These are phyloP conservation scores for Cryptococcus amylolentus DNA, from an alignment of 1,284 basidiomycete species.

Conservation along the genomic window DNA sequence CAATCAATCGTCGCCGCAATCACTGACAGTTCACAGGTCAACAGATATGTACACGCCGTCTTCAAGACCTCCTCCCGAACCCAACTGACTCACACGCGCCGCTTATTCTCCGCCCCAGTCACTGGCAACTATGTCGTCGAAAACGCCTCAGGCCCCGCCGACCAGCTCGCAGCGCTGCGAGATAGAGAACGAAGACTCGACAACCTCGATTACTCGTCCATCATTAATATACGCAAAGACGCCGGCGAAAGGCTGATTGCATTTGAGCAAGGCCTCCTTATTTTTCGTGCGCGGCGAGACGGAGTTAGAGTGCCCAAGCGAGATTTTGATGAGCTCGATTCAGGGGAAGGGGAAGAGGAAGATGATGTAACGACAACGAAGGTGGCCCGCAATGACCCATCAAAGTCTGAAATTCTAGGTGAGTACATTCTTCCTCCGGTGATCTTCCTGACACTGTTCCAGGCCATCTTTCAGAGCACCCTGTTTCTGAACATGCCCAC, in stretches of 20 bases:
- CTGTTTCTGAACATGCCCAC: neutral
- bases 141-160: neutral
- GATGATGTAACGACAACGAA: too few relatives aligned
- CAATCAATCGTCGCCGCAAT: neutral
- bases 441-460: too few relatives aligned
- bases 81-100: neutral
- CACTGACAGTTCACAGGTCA: neutral
- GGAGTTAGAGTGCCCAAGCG: too few relatives aligned
- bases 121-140: neutral
- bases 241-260: neutral
- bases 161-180: neutral
- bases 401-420: too few relatives aligned
- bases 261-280: neutral
- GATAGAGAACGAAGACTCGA: neutral
- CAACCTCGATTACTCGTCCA: neutral
- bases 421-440: too few relatives aligned
- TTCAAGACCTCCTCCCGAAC: conserved; percentile 1
- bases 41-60: neutral
- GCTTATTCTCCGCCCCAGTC: neutral
- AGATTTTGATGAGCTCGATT: too few relatives aligned
- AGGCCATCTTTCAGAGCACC: too few relatives aligned
- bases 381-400: too few relatives aligned
- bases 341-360: too few relatives aligned
- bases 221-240: neutral
- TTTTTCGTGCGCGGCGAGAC: neutral